Conservation (phyloP, 305 asterid species). For the Lippia alba region DNA sequence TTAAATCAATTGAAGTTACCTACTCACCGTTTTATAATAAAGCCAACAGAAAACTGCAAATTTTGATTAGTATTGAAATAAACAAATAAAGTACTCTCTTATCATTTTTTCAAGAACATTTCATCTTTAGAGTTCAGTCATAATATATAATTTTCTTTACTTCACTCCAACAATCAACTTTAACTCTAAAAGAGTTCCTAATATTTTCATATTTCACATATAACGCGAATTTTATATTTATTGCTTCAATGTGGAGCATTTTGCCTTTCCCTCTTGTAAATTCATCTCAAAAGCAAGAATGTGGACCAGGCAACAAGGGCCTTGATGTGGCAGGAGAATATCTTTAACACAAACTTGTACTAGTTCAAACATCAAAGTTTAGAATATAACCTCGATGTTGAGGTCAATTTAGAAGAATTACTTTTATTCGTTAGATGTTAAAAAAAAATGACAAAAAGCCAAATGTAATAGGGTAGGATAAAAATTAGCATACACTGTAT, state of each 20-base stretch:
- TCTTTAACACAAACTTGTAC: conserved; percentile 18
- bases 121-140: background rate
- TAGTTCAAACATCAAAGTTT: conserved; percentile 1
- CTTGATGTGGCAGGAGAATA: conserved; percentile 5
- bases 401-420: conserved; percentile 19
- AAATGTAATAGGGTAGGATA: conserved; percentile 18
- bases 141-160: background rate
- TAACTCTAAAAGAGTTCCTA: background rate
- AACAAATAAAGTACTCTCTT: conserved; percentile 6
- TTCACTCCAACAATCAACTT: conserved; percentile 25
- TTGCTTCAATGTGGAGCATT: conserved; percentile 23
- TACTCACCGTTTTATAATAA: conserved; percentile 23
- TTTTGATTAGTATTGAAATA: conserved; percentile 5
- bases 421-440: conserved; percentile 18
- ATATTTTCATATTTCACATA: background rate
- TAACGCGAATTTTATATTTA: background rate
- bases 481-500: conserved; percentile 76
- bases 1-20: conserved; percentile 5
- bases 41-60: conserved; percentile 13
- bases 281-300: conserved; percentile 25
- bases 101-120: conserved; percentile 10
- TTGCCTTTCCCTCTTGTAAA: conserved; percentile 15
- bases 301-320: conserved; percentile 23
- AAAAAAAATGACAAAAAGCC: background rate
- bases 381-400: conserved; percentile 11